Conservation (phyloP, 805 yeast genomes). For the Sungouiozyma ichnusensis region DNA sequence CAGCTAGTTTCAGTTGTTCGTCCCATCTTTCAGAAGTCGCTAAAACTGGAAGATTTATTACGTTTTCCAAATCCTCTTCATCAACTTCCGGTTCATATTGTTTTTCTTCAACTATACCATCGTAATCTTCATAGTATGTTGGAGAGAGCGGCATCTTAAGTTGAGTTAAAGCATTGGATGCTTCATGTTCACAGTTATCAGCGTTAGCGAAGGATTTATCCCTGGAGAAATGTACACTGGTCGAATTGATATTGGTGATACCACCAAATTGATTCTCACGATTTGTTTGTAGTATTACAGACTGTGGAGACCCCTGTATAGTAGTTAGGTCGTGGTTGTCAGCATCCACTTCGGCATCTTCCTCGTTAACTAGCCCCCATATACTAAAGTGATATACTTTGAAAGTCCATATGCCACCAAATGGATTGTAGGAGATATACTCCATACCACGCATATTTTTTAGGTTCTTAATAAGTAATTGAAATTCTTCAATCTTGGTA, state of each 20-base stretch:
- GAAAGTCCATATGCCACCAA: slow-evolving; percentile 67
- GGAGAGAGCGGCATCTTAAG: not conserved
- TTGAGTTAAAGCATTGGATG: too few species aligned
- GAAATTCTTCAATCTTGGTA: slow-evolving; percentile 33
- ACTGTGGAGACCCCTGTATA: not conserved
- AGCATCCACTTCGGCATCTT: slow-evolving; percentile 42
- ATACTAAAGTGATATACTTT: slow-evolving; percentile 84
- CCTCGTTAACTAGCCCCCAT: slow-evolving; percentile 80
- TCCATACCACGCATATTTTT: slow-evolving; percentile 58
- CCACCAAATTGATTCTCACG: not conserved
- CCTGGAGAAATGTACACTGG: not conserved
- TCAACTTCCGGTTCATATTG: slow-evolving; percentile 59
- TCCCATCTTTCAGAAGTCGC: slow-evolving; percentile 54
- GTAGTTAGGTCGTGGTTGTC: not conserved
- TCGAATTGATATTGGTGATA: not conserved
- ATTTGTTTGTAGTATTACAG: not conserved
- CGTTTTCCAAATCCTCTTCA: slow-evolving; percentile 36
- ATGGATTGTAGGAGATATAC: slow-evolving; percentile 69
- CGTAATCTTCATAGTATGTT: slow-evolving; percentile 1
- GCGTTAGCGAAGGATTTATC: not conserved
- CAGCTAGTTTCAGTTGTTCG: slow-evolving; percentile 47
- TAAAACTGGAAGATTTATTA: slow-evolving; percentile 36
- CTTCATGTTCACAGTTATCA: too few species aligned
- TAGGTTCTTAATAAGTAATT: slow-evolving; percentile 40
- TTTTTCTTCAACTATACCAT: slow-evolving; percentile 32